These are phyloP conservation scores for Syncephalastrum sp. DNA, from an alignment of 371 early-diverging fungal species.

Conservation along the genomic window DNA sequence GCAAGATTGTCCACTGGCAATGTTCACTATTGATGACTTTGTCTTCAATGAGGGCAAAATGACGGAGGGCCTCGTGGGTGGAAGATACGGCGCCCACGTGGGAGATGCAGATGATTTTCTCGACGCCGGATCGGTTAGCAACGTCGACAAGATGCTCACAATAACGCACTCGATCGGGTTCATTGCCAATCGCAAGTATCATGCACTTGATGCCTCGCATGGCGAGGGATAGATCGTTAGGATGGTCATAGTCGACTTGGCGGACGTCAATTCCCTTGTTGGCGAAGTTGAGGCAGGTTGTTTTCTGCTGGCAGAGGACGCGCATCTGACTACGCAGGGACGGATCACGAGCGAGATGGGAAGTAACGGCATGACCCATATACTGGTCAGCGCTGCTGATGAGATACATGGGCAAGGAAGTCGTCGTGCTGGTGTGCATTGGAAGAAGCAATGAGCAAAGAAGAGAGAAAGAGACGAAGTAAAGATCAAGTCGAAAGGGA, in stretches of 20 bases:
- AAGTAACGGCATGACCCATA: slow-evolving; percentile 37
- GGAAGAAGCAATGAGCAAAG: slow-evolving; percentile 1
- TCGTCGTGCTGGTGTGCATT: background rate
- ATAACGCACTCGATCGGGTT: slow-evolving; percentile 27
- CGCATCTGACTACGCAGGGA: slow-evolving; percentile 28
- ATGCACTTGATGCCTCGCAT: slow-evolving; percentile 41
- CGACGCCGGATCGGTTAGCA: slow-evolving; percentile 37
- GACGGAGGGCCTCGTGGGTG: slow-evolving; percentile 24
- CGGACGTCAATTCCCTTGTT: slow-evolving; percentile 38
- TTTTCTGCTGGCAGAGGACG: slow-evolving; percentile 28
- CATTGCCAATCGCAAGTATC: slow-evolving; percentile 35
- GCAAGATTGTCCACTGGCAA: slow-evolving; percentile 40
- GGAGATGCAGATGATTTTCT: slow-evolving; percentile 41
- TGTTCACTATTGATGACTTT: slow-evolving; percentile 25
- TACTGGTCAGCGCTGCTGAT: slow-evolving; percentile 43
- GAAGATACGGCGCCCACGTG: slow-evolving; percentile 39
- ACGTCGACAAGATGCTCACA: slow-evolving; percentile 24
- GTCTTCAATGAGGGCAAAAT: slow-evolving; percentile 38
- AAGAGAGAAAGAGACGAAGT: slow-evolving; percentile 7
- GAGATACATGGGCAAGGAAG: slow-evolving; percentile 26
- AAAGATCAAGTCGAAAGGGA: slow-evolving; percentile 4
- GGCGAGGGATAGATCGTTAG: slow-evolving; percentile 30
- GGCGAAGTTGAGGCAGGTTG: slow-evolving; percentile 23
- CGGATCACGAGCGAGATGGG: slow-evolving; percentile 33
- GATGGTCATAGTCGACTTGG: slow-evolving; percentile 33